Percentiles rank a stretch among this genome's conserved stretches.
Conservation (phyloP, 2,329 filamentous ascomycete species). For the Phoma sp. region DNA sequence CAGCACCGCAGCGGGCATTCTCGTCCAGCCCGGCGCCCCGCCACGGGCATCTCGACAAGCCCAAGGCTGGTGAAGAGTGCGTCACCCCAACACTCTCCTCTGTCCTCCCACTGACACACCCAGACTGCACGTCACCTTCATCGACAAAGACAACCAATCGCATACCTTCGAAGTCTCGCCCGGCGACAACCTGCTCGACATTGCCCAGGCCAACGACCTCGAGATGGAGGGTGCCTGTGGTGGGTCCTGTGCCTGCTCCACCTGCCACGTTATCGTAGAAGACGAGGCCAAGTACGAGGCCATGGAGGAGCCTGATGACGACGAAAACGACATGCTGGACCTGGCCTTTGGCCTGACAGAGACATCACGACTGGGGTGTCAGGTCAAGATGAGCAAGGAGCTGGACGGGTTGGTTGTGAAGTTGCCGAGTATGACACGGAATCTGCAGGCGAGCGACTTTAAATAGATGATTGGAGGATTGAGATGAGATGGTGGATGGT, state of each 20-base stretch:
- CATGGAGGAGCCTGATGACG: constrained; percentile 64
- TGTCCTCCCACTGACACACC: not conserved
- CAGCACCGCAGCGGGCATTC: constrained; percentile 55
- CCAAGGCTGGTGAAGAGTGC: constrained; percentile 92
- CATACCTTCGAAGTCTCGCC: constrained; percentile 80
- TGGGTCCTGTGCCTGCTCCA: constrained; percentile 91
- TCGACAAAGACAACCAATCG: constrained; percentile 85
- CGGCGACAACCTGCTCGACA: constrained; percentile 93
- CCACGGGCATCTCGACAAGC: constrained; percentile 84
- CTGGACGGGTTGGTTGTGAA: constrained; percentile 85
- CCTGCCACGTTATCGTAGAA: constrained; percentile 86
- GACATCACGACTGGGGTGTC: constrained; percentile 83
- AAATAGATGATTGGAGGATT: no score
- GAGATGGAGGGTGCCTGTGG: constrained; percentile 99
- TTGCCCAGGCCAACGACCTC: constrained; percentile 91
- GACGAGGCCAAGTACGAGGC: constrained; percentile 77
- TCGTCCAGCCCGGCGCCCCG: constrained; percentile 65
- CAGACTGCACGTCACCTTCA: constrained; percentile 87
- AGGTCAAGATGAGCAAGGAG: constrained; percentile 90
- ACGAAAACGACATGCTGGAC: constrained; percentile 67
- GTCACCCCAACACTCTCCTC: no score
- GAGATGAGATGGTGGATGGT: no score
- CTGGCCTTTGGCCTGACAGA: constrained; percentile 89
- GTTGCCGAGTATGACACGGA: constrained; percentile 92
- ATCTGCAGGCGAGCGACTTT: constrained; percentile 95